Conservation (phyloP, 2,329 filamentous ascomycete species). For the Stachybotrys chlorohalonatus region DNA sequence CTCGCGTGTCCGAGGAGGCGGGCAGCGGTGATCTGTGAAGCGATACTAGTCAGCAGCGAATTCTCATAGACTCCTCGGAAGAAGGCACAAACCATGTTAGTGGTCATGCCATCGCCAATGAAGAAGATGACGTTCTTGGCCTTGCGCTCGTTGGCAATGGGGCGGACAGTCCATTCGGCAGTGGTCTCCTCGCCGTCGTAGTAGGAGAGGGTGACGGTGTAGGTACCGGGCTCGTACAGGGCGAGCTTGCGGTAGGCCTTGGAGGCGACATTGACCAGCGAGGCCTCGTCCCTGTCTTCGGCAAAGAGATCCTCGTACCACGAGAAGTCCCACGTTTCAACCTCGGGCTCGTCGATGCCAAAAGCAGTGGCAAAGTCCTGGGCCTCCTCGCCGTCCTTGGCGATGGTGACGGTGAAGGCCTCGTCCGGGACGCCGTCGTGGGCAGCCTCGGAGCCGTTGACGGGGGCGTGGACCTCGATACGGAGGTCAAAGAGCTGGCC, state of each 20-base stretch:
- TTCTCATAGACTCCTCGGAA: not conserved
- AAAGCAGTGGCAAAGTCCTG: slow-evolving; percentile 58
- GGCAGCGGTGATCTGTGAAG: slow-evolving; percentile 56
- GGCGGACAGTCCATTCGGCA: slow-evolving; percentile 69
- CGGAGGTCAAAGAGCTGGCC: slow-evolving; percentile 80
- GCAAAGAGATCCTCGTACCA: slow-evolving; percentile 83
- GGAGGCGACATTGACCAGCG: slow-evolving; percentile 69
- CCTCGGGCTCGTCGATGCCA: slow-evolving; percentile 55
- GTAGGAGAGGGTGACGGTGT: slow-evolving; percentile 67
- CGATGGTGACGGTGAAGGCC: slow-evolving; percentile 66
- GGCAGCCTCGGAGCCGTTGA: slow-evolving; percentile 74
- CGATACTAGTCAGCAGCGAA: slow-evolving; percentile 4
- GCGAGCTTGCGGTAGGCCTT: slow-evolving; percentile 71
- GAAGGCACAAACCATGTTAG: slow-evolving; percentile 48
- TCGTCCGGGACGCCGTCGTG: slow-evolving; percentile 60
- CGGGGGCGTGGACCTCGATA: slow-evolving; percentile 71
- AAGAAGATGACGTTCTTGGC: slow-evolving; percentile 83
- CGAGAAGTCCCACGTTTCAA: slow-evolving; percentile 77
- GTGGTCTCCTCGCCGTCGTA: slow-evolving; percentile 62
- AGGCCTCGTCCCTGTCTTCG: slow-evolving; percentile 57
- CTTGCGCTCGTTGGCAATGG: slow-evolving; percentile 59
- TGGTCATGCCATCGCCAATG: slow-evolving; percentile 67
- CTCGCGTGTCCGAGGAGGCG: slow-evolving; percentile 73
- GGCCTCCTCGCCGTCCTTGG: slow-evolving; percentile 48
- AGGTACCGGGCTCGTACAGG: slow-evolving; percentile 70